phyloP scores from a whole-genome alignment of 2,329 filamentous ascomycete genomes.

The Blastomyces emzantsi region DNA sequence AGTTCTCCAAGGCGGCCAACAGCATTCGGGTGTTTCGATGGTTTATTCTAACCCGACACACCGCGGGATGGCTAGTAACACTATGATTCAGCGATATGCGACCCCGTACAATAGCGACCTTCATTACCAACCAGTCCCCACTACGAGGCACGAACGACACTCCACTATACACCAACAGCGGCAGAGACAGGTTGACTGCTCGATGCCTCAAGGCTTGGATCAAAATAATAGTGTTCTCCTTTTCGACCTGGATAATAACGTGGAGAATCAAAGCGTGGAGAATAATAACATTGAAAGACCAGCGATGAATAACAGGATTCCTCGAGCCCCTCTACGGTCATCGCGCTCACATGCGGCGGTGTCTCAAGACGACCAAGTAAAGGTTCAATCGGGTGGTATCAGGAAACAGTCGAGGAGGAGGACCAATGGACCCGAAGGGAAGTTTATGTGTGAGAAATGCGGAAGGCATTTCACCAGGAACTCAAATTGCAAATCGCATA shows the following conservation, averaged over 20 bases:
- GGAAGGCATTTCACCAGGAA: constrained; percentile 70
- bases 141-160: not conserved
- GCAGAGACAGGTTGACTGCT: constrained; percentile 15
- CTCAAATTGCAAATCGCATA: constrained; percentile 80
- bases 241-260: constrained; percentile 11
- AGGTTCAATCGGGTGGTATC: not conserved
- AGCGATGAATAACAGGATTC: constrained; percentile 6
- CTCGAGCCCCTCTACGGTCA: constrained; percentile 6
- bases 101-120: constrained; percentile 1
- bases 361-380: not conserved
- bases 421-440: constrained; percentile 47
- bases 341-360: constrained; percentile 8
- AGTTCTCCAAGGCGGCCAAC: not conserved
- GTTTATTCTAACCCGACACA: constrained; percentile 11
- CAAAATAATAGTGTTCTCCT: constrained; percentile 1
- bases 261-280: constrained; percentile 12
- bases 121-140: constrained; percentile 5
- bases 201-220: not conserved
- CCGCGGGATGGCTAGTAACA: constrained; percentile 1
- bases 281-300: constrained; percentile 7
- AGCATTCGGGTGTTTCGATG: constrained; percentile 8
- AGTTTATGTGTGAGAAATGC: constrained; percentile 64
- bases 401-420: constrained; percentile 11
- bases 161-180: constrained; percentile 14
- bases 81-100: constrained; percentile 7